A percentile compares a stretch with the other conserved stretches of the same genome.
phyloP scores from a whole-genome alignment of 2,329 filamentous ascomycete species.

The Paecilomyces niveus region DNA sequence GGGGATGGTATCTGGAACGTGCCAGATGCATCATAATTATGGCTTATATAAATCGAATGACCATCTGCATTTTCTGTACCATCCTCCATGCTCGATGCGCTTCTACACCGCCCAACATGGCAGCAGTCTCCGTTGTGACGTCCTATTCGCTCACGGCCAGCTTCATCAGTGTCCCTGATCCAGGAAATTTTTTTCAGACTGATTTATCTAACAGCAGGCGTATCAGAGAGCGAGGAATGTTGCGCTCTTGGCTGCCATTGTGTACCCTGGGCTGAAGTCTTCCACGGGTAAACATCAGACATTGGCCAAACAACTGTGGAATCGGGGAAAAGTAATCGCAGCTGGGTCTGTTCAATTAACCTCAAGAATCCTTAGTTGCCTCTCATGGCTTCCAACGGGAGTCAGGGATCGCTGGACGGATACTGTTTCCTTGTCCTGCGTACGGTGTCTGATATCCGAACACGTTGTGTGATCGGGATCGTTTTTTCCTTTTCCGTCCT shows the following conservation, averaged over 20 bases:
- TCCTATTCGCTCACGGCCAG: background rate
- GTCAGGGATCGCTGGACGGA: background rate
- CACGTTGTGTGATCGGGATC: background rate
- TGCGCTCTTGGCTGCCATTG: too few species aligned
- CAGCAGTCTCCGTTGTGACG: background rate
- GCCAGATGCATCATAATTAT: background rate
- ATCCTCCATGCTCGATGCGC: background rate
- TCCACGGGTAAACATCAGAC: too few species aligned
- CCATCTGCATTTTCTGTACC: background rate
- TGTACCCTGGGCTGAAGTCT: too few species aligned
- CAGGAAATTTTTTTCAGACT: too few species aligned
- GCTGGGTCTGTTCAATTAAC: background rate
- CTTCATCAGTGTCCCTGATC: too few species aligned
- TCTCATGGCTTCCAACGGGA: too few species aligned
- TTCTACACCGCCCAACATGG: background rate
- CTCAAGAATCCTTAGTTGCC: background rate
- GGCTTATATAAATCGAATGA: background rate
- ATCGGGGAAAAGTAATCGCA: too few species aligned
- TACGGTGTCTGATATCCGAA: background rate
- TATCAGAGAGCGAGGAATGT: too few species aligned
- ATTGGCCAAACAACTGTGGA: too few species aligned
- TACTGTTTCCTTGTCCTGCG: background rate
- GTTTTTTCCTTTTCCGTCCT: background rate
- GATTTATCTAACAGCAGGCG: too few species aligned
- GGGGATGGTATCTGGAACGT: background rate